Percentiles rank a stretch among this genome's conserved stretches.
Conservation (phyloP, 2,329 filamentous ascomycete species). For the Lecanoromycetidae sp. region DNA sequence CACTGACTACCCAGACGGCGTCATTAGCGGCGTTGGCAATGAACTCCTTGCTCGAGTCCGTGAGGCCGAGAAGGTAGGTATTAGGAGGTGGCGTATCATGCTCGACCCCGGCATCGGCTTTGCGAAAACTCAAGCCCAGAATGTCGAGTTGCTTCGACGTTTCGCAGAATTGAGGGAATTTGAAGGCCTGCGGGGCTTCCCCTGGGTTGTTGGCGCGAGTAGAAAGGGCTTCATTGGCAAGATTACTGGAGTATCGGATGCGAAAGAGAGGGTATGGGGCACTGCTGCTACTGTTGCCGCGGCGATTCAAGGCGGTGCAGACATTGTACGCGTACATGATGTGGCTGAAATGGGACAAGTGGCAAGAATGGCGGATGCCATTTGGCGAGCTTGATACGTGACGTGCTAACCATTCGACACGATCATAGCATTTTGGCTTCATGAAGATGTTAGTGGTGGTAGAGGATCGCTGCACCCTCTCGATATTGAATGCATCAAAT, state of each 20-base stretch:
- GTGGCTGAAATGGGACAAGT: conserved; percentile 76
- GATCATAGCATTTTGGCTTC: not conserved
- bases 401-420: not conserved
- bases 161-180: conserved; percentile 52
- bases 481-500: no score
- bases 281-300: conserved; percentile 82
- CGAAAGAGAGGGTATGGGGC: conserved; percentile 64
- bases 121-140: conserved; percentile 71
- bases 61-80: conserved; percentile 67
- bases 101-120: conserved; percentile 92
- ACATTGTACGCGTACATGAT: conserved; percentile 88
- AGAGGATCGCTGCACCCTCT: no score
- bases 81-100: conserved; percentile 86
- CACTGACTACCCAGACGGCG: conserved; percentile 54
- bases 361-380: conserved; percentile 80
- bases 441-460: not conserved
- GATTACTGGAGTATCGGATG: conserved; percentile 61
- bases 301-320: conserved; percentile 73
- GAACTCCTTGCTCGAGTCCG: conserved; percentile 61
- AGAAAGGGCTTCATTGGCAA: conserved; percentile 80
- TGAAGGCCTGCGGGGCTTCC: conserved; percentile 55
- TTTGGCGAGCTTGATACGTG: conserved; percentile 48
- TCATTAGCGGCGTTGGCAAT: conserved; percentile 51
- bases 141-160: conserved; percentile 62
- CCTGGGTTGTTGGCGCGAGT: conserved; percentile 83